Evolutionary conservation across 1,284 basidiomycete genomes (phyloP).

Genomic region (Amylostereum areolatum): DNA sequence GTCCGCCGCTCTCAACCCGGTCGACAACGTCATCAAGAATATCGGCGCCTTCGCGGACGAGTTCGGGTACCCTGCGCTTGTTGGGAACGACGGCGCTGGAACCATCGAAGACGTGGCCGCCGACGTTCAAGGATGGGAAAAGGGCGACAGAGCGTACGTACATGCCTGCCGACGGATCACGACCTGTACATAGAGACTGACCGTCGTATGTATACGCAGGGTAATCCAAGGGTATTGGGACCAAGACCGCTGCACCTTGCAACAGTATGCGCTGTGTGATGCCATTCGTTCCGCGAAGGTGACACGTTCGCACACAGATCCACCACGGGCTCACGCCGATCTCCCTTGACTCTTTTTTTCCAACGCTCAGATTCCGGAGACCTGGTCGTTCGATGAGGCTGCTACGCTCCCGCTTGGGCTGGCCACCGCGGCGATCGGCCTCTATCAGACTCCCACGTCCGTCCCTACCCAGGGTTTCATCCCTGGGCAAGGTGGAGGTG

Average conservation of each 20-base stretch:
- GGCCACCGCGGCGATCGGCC: constrained; percentile 14
- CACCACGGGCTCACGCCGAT: no score
- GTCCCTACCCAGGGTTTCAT: no score
- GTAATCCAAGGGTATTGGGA: constrained; percentile 12
- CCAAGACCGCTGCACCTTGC: constrained; percentile 14
- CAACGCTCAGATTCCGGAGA: constrained; percentile 11
- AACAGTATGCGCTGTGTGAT: constrained; percentile 16
- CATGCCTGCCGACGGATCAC: no score
- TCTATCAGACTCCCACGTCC: constrained; percentile 1
- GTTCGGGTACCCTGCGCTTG: constrained; percentile 29
- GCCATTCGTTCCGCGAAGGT: constrained; percentile 15
- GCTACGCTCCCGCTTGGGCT: constrained; percentile 14
- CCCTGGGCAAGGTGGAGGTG: not conserved
- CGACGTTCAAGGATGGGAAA: constrained; percentile 26
- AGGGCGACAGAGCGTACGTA: constrained; percentile 35
- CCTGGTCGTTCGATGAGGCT: constrained; percentile 16
- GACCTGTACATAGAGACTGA: not conserved
- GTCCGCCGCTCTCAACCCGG: constrained; percentile 33
- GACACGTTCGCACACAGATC: no score
- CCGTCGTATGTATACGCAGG: constrained; percentile 4
- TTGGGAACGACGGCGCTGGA: constrained; percentile 43
- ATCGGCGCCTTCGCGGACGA: constrained; percentile 18
- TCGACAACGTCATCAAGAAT: constrained; percentile 35
- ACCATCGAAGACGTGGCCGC: constrained; percentile 33
- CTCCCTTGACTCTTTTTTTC: no score